Evolutionary conservation across 2,329 filamentous ascomycete genomes (phyloP).

Genomic region (Ophiostoma himal-ulmi): DNA sequence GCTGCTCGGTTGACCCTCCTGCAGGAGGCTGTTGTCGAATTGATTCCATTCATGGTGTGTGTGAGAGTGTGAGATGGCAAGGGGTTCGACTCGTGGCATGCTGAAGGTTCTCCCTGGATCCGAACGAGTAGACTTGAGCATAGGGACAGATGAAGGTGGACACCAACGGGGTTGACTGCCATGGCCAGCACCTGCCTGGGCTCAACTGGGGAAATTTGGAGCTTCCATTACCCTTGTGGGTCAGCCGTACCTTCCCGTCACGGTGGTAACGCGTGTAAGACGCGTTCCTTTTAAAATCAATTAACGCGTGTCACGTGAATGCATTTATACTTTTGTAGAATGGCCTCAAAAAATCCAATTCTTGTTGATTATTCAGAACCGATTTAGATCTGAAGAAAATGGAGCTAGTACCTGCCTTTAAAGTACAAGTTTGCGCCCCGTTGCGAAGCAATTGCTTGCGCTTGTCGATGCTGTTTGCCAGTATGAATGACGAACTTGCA

Average conservation of each 20-base stretch:
- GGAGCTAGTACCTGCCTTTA: neutral
- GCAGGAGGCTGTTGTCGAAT: neutral
- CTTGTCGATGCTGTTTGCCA: neutral
- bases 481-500: neutral
- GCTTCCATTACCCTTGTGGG: conserved; percentile 14
- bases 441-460: neutral
- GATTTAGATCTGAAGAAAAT: neutral
- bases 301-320: conserved; percentile 27
- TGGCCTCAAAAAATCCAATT: neutral
- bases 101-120: neutral
- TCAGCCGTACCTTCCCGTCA: conserved; percentile 22
- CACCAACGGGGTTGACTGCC: conserved; percentile 8
- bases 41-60: neutral
- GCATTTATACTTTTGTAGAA: neutral
- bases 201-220: conserved; percentile 17
- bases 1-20: neutral
- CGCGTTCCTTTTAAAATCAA: conserved; percentile 22
- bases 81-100: neutral
- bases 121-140: neutral
- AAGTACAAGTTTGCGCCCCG: neutral
- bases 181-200: conserved; percentile 13
- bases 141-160: neutral
- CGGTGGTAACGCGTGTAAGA: conserved; percentile 25
- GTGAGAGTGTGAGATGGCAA: neutral
- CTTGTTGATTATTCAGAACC: too few relatives aligned